Conservation (phyloP, 108 stramenopile species). For the Skeletonema grethae region DNA sequence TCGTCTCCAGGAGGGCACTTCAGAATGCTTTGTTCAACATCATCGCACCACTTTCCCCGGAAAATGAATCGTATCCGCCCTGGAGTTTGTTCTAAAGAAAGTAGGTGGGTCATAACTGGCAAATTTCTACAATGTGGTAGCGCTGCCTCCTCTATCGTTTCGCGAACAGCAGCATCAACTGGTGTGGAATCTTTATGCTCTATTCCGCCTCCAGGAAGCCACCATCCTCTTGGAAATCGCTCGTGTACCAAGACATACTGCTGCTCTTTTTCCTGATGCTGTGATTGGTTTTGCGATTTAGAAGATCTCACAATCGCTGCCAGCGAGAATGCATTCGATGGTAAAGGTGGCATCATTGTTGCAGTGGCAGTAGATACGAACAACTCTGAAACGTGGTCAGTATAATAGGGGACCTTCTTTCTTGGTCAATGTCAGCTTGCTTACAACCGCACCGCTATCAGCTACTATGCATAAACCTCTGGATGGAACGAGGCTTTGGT, state of each 20-base stretch:
- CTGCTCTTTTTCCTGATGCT: background rate
- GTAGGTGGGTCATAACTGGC: slow-evolving; percentile 31
- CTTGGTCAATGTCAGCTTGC: too few relatives aligned
- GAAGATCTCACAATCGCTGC: background rate
- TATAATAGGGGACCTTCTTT: too few relatives aligned
- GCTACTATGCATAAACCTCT: too few relatives aligned
- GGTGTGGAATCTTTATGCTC: slow-evolving; percentile 16
- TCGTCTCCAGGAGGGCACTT: slow-evolving; percentile 19
- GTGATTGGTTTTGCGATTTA: background rate
- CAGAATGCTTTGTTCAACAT: slow-evolving; percentile 12
- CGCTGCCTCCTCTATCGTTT: slow-evolving; percentile 23
- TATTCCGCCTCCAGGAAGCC: slow-evolving; percentile 22
- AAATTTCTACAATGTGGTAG: background rate
- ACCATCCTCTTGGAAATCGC: slow-evolving; percentile 11
- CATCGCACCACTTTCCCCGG: slow-evolving; percentile 15
- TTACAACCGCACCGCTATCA: too few relatives aligned
- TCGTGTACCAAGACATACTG: slow-evolving; percentile 24
- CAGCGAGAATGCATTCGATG: background rate
- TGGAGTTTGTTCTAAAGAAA: slow-evolving; percentile 24
- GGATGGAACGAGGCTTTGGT: too few relatives aligned
- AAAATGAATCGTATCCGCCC: slow-evolving; percentile 25
- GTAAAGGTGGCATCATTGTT: background rate
- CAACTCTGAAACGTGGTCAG: too few relatives aligned
- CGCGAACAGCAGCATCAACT: slow-evolving; percentile 23
- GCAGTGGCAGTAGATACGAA: too few relatives aligned